A percentile compares a stretch with the other conserved stretches of the same genome.
phyloP scores from a whole-genome alignment of 768 basidiomycete genomes.

The Hygrocybe coccinea region DNA sequence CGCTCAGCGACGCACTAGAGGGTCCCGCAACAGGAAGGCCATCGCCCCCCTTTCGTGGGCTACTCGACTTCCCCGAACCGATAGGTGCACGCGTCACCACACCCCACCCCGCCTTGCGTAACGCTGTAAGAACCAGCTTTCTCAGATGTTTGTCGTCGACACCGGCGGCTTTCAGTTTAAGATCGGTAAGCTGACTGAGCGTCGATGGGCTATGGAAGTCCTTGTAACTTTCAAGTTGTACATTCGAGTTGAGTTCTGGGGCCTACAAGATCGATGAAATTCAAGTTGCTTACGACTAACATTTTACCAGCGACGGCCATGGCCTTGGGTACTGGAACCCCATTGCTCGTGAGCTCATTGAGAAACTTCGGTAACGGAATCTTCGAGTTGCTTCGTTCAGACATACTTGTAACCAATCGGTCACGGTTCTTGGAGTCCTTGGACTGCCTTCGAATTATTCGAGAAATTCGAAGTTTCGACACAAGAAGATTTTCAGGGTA shows the following conservation, averaged over 20 bases:
- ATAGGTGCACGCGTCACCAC: conserved; percentile 23
- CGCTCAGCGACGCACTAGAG: conserved; percentile 12
- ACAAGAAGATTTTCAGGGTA: too few species aligned
- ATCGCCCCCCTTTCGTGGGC: neutral
- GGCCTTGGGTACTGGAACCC: conserved; percentile 57
- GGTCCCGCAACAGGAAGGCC: conserved; percentile 14
- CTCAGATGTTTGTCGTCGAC: conserved; percentile 63
- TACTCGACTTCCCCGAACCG: conserved; percentile 15
- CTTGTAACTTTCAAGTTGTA: conserved; percentile 65
- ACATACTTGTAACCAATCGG: neutral
- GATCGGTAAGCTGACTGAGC: conserved; percentile 54
- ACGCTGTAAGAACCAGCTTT: conserved; percentile 51
- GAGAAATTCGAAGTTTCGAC: too few species aligned
- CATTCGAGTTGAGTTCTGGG: too few species aligned
- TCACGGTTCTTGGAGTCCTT: too few species aligned
- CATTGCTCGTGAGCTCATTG: conserved; percentile 55
- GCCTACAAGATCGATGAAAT: neutral
- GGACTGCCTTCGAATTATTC: too few species aligned
- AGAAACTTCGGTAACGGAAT: conserved; percentile 63
- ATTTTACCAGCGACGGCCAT: conserved; percentile 69
- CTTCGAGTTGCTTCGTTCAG: neutral
- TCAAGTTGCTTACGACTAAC: conserved; percentile 33
- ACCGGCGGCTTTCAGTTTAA: conserved; percentile 53
- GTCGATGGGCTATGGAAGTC: conserved; percentile 56
- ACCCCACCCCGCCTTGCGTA: conserved; percentile 62